Base-by-base conservation (phyloP, 1,284 basidiomycete species). In the Cystobasidiaceae sp. region DNA sequence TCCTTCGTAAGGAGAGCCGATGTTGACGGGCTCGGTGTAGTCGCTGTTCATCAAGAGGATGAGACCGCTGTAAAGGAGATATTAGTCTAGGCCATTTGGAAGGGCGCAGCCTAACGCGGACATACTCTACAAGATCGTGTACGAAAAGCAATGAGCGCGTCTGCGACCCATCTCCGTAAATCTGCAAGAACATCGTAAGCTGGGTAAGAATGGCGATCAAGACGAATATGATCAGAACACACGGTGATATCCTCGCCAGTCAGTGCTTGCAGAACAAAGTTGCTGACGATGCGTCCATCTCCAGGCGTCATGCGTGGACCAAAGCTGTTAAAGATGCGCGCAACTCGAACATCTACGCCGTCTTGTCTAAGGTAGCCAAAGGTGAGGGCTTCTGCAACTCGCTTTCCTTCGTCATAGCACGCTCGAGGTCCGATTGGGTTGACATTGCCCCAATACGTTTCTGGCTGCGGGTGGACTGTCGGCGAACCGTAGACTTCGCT, bases 261-360 rank as follows among this genome's bases (percentile, higher is more conserved):
- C 65, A 98, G 84, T 8, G 93, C 94, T 74, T 97, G 93, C 61
- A 97, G 88, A 75, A 97, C 94, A 78, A 98, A 97, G 80, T 97
- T 97, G 75, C 91, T 94, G 34, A 98, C 94, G 66, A 98, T 92
- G 66, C 94, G 88, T 25, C 94, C 94, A 75, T 93, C 93, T 96
- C 93, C 45, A 41, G 70, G 68, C 57, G 71, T 69, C 72, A 73
- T 72, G 11, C 71, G 67, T 23, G 70, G 71, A 78, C 85, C 89
- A 73, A 68, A 68, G 13, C 89, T 91, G 76, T 96, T 97, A 83
- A 97, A 96, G 73, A 97, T 97, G 72, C 93, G 88, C 3, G 92
- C 92, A 49, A 97, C 92, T 63, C 93, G 87, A 54, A 97, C 90
- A 71, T 97, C 90, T 65, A 98, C 93, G 61, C 86, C 86, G 75